Evolutionary conservation across 306 rosid species (phyloP).

Genomic region (Hylodesmum podocarpum): DNA sequence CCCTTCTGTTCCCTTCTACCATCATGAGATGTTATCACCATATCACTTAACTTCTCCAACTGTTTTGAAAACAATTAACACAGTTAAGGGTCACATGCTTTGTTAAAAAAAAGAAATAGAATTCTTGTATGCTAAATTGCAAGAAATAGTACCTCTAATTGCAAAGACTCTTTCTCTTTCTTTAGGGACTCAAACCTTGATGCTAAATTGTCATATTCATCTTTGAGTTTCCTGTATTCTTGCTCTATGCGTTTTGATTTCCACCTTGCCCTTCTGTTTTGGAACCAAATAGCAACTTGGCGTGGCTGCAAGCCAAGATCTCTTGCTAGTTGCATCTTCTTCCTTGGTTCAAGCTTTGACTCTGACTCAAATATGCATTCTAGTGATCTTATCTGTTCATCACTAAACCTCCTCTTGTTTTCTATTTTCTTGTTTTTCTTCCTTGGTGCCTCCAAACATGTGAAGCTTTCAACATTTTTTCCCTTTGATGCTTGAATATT

Average conservation of each 20-base stretch:
- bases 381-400: slow-evolving; percentile 67
- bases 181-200: slow-evolving; percentile 62
- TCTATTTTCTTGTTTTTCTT: slow-evolving; percentile 58
- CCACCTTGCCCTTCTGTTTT: slow-evolving; percentile 96
- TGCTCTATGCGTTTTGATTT: slow-evolving; percentile 82
- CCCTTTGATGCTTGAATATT: slow-evolving; percentile 41
- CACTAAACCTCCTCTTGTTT: slow-evolving; percentile 75
- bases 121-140: too few species aligned
- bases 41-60: slow-evolving; percentile 59
- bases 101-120: too few species aligned
- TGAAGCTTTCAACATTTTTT: slow-evolving; percentile 33
- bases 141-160: slow-evolving; percentile 62
- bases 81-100: not conserved
- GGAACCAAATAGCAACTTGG: slow-evolving; percentile 97
- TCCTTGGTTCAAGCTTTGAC: slow-evolving; percentile 79
- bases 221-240: slow-evolving; percentile 63
- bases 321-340: slow-evolving; percentile 76
- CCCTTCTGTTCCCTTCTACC: slow-evolving; percentile 30
- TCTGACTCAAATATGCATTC: slow-evolving; percentile 79
- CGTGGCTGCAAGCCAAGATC: slow-evolving; percentile 91
- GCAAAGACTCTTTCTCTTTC: slow-evolving; percentile 75
- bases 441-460: slow-evolving; percentile 36
- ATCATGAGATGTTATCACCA: slow-evolving; percentile 37
- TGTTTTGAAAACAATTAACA: slow-evolving; percentile 36
- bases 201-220: slow-evolving; percentile 58